phyloP scores from a whole-genome alignment of 2,329 filamentous ascomycete genomes.

The Aureobasidium subglaciale region DNA sequence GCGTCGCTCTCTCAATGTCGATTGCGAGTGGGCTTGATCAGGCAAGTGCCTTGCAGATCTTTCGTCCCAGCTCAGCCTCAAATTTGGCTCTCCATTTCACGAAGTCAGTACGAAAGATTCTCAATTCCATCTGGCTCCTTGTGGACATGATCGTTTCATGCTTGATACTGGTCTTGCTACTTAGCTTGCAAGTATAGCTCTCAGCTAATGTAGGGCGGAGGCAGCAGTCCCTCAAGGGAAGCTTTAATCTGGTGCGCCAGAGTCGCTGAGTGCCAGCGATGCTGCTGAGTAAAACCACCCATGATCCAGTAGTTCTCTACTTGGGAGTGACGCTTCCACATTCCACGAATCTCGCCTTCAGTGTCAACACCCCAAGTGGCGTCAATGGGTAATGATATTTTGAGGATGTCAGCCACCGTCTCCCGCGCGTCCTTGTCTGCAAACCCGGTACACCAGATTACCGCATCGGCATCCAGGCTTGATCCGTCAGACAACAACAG shows the following conservation, averaged over 20 bases:
- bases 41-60: too few relatives aligned
- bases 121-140: too few relatives aligned
- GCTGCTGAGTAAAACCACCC: conserved; percentile 1
- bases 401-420: neutral
- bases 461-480: neutral
- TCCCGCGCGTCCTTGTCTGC: conserved; percentile 1
- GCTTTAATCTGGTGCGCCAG: neutral
- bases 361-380: neutral
- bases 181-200: too few relatives aligned
- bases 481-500: neutral
- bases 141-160: too few relatives aligned
- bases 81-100: too few relatives aligned
- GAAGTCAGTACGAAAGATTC: too few relatives aligned
- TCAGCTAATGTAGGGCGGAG: neutral
- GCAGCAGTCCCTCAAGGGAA: neutral
- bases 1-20: too few relatives aligned
- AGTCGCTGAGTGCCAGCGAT: neutral
- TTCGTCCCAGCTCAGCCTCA: too few relatives aligned
- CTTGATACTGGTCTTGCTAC: too few relatives aligned
- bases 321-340: neutral
- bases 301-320: conserved; percentile 1
- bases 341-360: neutral
- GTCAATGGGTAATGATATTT: neutral
- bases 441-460: conserved; percentile 1
- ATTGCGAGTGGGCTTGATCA: too few relatives aligned